Evolutionary conservation across 208 protist genomes (phyloP).

Genomic region (Phytomonas sp.): DNA sequence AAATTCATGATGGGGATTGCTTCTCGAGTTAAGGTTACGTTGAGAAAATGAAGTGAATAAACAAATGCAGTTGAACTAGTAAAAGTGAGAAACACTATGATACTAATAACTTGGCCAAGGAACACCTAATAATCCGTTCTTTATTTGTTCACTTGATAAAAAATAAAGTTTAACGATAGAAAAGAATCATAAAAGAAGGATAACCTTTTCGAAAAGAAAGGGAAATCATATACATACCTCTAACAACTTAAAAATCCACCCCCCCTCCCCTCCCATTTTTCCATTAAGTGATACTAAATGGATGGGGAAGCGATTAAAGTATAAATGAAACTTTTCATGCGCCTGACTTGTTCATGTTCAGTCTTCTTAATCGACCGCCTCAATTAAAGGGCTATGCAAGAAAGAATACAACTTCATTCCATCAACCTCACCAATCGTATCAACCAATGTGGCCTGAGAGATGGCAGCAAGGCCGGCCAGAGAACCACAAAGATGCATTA

Average conservation of each 20-base stretch:
- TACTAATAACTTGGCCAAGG: background rate
- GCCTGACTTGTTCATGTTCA: background rate
- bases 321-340: background rate
- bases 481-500: slow-evolving; percentile 74
- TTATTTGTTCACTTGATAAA: background rate
- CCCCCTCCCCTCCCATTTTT: background rate
- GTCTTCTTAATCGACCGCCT: slow-evolving; percentile 11
- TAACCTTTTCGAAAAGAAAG: background rate
- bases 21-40: background rate
- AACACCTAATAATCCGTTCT: background rate
- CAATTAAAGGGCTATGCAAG: slow-evolving; percentile 45
- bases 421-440: slow-evolving; percentile 37
- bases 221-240: background rate
- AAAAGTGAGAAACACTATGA: background rate
- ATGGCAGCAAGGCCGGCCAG: slow-evolving; percentile 69
- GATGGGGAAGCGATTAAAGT: background rate
- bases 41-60: background rate
- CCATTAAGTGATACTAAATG: background rate
- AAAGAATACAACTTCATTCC: slow-evolving; percentile 47
- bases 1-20: background rate
- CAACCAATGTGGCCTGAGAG: slow-evolving; percentile 36
- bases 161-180: background rate
- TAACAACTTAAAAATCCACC: background rate
- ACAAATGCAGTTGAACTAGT: background rate
- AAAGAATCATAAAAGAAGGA: background rate